Conservation (phyloP, 2,329 filamentous ascomycete species). For the Rhynchosporium agropyri region DNA sequence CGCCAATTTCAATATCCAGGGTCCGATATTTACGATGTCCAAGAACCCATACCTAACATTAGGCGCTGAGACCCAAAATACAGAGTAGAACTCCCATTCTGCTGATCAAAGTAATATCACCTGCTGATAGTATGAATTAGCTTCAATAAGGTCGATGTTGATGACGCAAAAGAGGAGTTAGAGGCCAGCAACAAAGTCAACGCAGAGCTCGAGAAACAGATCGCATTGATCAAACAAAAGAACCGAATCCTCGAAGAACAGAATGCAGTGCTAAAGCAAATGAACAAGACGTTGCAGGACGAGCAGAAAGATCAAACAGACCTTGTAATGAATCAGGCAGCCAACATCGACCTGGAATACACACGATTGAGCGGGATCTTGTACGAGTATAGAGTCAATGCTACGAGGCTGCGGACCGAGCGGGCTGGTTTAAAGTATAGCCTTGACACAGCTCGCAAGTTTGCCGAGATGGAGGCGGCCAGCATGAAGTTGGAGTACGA, state of each 20-base stretch:
- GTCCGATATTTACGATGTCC: too few species aligned
- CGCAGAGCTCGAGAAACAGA: too few species aligned
- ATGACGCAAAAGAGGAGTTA: too few species aligned
- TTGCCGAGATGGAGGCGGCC: not conserved
- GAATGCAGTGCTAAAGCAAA: too few species aligned
- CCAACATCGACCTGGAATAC: conserved; percentile 4
- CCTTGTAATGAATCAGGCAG: not conserved
- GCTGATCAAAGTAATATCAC: too few species aligned
- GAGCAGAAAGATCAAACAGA: not conserved
- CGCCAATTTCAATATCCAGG: too few species aligned
- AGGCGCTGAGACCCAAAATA: not conserved
- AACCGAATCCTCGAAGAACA: too few species aligned
- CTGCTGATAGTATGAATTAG: too few species aligned
- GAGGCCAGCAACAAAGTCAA: too few species aligned
- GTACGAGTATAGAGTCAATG: conserved; percentile 1
- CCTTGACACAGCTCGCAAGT: not conserved
- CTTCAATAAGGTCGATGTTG: too few species aligned
- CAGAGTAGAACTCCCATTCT: not conserved
- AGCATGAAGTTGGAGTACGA: not conserved
- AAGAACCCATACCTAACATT: too few species aligned
- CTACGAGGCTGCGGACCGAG: conserved; percentile 8
- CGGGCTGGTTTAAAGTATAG: not conserved
- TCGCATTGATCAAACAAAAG: too few species aligned
- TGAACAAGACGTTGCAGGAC: conserved; percentile 2
- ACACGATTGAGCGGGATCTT: not conserved